These are phyloP conservation scores for Saccharomyces hybrid DNA, from an alignment of 1,139 yeast genomes.

Conservation along the genomic window DNA sequence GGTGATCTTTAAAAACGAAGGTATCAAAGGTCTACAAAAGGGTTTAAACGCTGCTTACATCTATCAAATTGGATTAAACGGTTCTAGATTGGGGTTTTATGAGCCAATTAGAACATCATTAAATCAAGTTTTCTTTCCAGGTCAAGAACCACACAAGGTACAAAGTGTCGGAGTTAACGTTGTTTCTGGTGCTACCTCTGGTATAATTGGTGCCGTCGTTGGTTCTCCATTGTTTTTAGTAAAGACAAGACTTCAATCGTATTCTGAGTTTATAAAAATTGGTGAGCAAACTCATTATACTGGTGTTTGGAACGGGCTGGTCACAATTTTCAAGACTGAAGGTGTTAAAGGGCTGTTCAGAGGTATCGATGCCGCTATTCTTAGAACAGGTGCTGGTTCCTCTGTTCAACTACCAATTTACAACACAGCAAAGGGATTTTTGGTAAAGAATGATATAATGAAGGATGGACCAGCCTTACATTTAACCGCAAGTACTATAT, in stretches of 20 bases:
- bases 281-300: slow-evolving; percentile 91
- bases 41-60: slow-evolving; percentile 78
- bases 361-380: slow-evolving; percentile 90
- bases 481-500: slow-evolving; percentile 63
- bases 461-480: slow-evolving; percentile 66
- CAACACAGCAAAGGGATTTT: slow-evolving; percentile 60
- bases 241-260: slow-evolving; percentile 95
- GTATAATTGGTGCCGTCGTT: slow-evolving; percentile 78
- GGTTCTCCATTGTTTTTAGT: slow-evolving; percentile 90
- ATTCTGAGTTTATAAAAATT: slow-evolving; percentile 53
- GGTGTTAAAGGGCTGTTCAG: slow-evolving; percentile 76
- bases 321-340: slow-evolving; percentile 52
- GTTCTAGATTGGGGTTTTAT: slow-evolving; percentile 87
- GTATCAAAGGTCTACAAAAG: slow-evolving; percentile 78
- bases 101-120: slow-evolving; percentile 70
- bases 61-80: slow-evolving; percentile 85
- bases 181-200: slow-evolving; percentile 75
- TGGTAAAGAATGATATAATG: slow-evolving; percentile 40
- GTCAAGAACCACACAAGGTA: slow-evolving; percentile 41
- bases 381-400: slow-evolving; percentile 94
- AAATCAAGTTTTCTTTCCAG: slow-evolving; percentile 52
- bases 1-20: slow-evolving; percentile 73
- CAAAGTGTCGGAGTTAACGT: slow-evolving; percentile 64
- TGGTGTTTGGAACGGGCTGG: slow-evolving; percentile 60
- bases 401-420: slow-evolving; percentile 93